These are phyloP conservation scores for Magnolia officinalis DNA, from an alignment of 164 flowering plant genomes.

Conservation along the genomic window DNA sequence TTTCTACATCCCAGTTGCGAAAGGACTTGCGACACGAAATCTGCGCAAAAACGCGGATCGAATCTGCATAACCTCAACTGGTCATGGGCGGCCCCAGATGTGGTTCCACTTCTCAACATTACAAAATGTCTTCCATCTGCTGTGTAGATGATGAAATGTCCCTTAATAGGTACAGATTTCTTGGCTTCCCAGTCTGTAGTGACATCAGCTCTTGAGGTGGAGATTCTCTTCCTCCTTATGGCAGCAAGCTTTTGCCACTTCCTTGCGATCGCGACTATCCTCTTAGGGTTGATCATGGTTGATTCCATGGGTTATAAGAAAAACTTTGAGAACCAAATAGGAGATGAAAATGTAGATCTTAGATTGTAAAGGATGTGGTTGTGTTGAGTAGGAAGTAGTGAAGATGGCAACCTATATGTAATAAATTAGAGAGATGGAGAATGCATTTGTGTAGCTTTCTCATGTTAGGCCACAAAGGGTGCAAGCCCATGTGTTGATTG, in stretches of 20 bases:
- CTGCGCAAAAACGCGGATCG: too few species aligned
- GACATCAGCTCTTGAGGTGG: neutral
- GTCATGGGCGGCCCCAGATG: too few species aligned
- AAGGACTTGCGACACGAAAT: too few species aligned
- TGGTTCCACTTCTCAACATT: too few species aligned
- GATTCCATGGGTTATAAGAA: neutral
- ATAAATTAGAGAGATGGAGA: neutral
- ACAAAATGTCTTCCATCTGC: too few species aligned
- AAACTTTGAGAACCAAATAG: neutral
- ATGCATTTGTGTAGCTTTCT: neutral
- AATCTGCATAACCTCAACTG: too few species aligned
- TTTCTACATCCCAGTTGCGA: too few species aligned
- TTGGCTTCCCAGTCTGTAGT: neutral
- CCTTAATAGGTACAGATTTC: neutral
- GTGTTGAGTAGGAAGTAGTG: neutral
- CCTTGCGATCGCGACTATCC: too few species aligned
- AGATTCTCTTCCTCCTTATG: too few species aligned
- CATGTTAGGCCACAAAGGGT: neutral
- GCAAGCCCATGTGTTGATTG: neutral
- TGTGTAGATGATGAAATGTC: conserved; percentile 7
- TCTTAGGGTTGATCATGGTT: neutral
- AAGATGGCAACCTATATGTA: neutral
- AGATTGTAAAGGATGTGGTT: neutral
- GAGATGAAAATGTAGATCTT: neutral
- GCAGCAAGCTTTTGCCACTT: too few species aligned